phyloP scores from a whole-genome alignment of 1,284 basidiomycete genomes.

The Vanrija sp. region DNA sequence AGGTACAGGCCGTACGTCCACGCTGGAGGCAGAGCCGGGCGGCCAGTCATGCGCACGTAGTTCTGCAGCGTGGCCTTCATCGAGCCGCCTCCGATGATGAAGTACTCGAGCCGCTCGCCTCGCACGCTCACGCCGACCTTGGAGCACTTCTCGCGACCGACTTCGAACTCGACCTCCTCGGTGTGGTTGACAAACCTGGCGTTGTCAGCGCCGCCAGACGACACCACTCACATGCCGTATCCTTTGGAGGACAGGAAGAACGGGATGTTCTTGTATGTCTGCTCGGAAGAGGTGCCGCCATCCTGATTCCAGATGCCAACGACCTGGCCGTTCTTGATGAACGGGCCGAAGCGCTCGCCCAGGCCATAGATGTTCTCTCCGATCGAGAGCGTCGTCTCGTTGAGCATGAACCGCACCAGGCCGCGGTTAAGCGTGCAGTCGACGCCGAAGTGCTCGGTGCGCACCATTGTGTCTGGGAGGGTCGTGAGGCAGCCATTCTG shows the following conservation, averaged over 20 bases:
- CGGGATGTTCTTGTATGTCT: slow-evolving; percentile 58
- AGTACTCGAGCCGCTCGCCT: slow-evolving; percentile 60
- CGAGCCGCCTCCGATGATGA: slow-evolving; percentile 55
- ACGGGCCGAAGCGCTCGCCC: slow-evolving; percentile 64
- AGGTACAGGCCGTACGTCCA: slow-evolving; percentile 75
- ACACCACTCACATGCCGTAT: slow-evolving; percentile 56
- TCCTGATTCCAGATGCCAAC: slow-evolving; percentile 66
- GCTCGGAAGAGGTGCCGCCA: slow-evolving; percentile 57
- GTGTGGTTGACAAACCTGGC: slow-evolving; percentile 63
- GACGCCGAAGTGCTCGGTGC: slow-evolving; percentile 9
- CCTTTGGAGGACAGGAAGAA: slow-evolving; percentile 54
- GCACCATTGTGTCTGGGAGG: slow-evolving; percentile 42
- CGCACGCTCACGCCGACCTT: slow-evolving; percentile 65
- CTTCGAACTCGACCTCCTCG: slow-evolving; percentile 66
- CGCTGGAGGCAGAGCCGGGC: slow-evolving; percentile 58
- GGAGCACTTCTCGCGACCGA: slow-evolving; percentile 69
- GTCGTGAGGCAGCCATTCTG: slow-evolving; percentile 60
- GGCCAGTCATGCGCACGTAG: slow-evolving; percentile 26
- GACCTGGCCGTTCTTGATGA: slow-evolving; percentile 66
- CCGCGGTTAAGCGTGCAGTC: slow-evolving; percentile 10
- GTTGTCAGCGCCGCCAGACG: too few species aligned
- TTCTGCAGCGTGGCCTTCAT: slow-evolving; percentile 34
- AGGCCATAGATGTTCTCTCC: slow-evolving; percentile 69
- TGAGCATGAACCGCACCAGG: slow-evolving; percentile 56
- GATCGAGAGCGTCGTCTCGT: slow-evolving; percentile 65